Conservation (phyloP, 306 rosid species). For the Inga leiocalycina region DNA sequence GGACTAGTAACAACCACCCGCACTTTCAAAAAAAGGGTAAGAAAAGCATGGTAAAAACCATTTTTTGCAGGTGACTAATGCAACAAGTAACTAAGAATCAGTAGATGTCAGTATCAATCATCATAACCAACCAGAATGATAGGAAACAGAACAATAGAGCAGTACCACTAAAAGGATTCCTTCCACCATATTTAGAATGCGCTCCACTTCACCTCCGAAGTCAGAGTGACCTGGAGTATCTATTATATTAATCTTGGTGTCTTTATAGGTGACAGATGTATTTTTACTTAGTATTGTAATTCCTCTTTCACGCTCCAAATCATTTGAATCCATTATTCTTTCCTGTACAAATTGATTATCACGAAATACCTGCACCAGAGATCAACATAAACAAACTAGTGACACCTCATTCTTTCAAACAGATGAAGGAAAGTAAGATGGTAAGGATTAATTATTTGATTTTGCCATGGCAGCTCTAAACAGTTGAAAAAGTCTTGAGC, state of each 20-base stretch:
- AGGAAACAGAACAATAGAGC: conserved; percentile 23
- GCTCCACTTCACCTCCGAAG: conserved; percentile 98
- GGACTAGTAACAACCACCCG: conserved; percentile 2
- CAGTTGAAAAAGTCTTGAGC: neutral
- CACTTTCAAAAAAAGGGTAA: neutral
- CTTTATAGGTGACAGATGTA: conserved; percentile 85
- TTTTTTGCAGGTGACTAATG: neutral
- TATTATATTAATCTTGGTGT: conserved; percentile 86
- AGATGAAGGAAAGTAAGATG: neutral
- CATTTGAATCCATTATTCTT: conserved; percentile 99
- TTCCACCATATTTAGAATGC: conserved; percentile 98
- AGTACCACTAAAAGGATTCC: conserved; percentile 97
- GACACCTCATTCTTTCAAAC: conserved; percentile 13
- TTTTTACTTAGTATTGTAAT: conserved; percentile 95
- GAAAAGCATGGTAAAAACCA: neutral
- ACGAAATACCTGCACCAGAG: conserved; percentile 78
- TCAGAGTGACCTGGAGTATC: conserved; percentile 99
- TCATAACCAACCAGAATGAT: conserved; percentile 17
- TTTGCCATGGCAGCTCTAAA: conserved; percentile 1
- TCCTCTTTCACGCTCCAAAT: conserved; percentile 98
- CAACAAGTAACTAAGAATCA: conserved; percentile 20
- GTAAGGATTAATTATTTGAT: conserved; percentile 9
- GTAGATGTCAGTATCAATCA: conserved; percentile 8
- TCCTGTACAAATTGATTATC: conserved; percentile 93
- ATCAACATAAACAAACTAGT: conserved; percentile 29